Conservation (phyloP, 768 basidiomycete genomes). For the Tricholoma furcatifolium region DNA sequence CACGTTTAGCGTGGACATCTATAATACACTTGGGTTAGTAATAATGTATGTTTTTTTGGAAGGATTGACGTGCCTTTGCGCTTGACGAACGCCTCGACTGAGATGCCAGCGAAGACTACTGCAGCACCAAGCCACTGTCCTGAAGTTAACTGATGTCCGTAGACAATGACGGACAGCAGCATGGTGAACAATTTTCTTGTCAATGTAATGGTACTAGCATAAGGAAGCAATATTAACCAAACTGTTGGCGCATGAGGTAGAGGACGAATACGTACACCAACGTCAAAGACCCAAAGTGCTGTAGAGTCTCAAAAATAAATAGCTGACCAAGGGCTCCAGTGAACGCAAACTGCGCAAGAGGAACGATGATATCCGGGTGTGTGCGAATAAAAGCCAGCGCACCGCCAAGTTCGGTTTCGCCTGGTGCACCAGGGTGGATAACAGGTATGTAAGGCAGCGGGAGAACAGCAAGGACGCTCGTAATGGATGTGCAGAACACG, state of each 20-base stretch:
- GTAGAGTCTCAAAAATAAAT: slow-evolving; percentile 96
- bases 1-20: slow-evolving; percentile 82
- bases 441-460: slow-evolving; percentile 83
- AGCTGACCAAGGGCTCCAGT: slow-evolving; percentile 94
- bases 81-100: slow-evolving; percentile 89
- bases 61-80: slow-evolving; percentile 61
- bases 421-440: slow-evolving; percentile 64
- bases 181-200: slow-evolving; percentile 98
- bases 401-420: slow-evolving; percentile 59
- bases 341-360: slow-evolving; percentile 81
- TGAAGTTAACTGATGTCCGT: slow-evolving; percentile 76
- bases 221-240: slow-evolving; percentile 4
- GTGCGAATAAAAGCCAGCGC: slow-evolving; percentile 72
- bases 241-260: background rate
- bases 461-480: slow-evolving; percentile 65
- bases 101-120: slow-evolving; percentile 94
- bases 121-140: slow-evolving; percentile 95
- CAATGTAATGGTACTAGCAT: slow-evolving; percentile 82
- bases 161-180: slow-evolving; percentile 91
- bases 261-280: slow-evolving; percentile 55
- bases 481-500: slow-evolving; percentile 75
- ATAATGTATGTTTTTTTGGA: background rate
- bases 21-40: slow-evolving; percentile 13
- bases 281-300: slow-evolving; percentile 88
- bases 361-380: slow-evolving; percentile 73